A percentile compares a stretch with the other conserved stretches of the same genome.
phyloP scores from a whole-genome alignment of 192 early-diverging fungal genomes.

The Jimgerdemannia flammicorona region DNA sequence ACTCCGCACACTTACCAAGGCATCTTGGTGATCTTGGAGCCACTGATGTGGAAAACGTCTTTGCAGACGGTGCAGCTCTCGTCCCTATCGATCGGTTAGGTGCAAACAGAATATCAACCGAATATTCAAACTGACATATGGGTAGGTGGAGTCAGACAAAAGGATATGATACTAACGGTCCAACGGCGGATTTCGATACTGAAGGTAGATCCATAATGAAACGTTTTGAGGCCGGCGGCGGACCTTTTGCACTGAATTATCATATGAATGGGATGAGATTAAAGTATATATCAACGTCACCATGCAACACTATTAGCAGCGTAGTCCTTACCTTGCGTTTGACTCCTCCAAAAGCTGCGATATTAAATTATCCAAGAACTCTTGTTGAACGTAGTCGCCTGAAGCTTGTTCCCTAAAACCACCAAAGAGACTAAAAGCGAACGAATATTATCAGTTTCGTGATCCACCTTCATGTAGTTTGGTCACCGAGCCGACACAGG shows the following conservation, averaged over 20 bases:
- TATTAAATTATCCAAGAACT: constrained; percentile 34
- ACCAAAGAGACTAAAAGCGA: constrained; percentile 18
- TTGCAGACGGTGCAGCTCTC: constrained; percentile 38
- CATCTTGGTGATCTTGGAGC: constrained; percentile 27
- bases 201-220: constrained; percentile 26
- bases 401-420: constrained; percentile 17
- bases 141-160: constrained; percentile 1
- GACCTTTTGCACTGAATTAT: constrained; percentile 24
- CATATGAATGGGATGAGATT: background rate
- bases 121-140: constrained; percentile 5
- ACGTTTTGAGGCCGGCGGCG: constrained; percentile 34
- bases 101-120: no score
- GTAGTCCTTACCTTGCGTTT: constrained; percentile 8
- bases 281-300: no score
- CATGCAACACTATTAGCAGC: no score
- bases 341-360: constrained; percentile 37
- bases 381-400: constrained; percentile 28
- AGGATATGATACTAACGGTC: constrained; percentile 11
- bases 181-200: constrained; percentile 10
- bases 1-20: constrained; percentile 37
- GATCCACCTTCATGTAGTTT: no score
- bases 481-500: no score
- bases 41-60: constrained; percentile 26
- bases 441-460: background rate
- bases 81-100: no score